phyloP scores from a whole-genome alignment of 2,329 filamentous ascomycete genomes.

The Periconia digitata region DNA sequence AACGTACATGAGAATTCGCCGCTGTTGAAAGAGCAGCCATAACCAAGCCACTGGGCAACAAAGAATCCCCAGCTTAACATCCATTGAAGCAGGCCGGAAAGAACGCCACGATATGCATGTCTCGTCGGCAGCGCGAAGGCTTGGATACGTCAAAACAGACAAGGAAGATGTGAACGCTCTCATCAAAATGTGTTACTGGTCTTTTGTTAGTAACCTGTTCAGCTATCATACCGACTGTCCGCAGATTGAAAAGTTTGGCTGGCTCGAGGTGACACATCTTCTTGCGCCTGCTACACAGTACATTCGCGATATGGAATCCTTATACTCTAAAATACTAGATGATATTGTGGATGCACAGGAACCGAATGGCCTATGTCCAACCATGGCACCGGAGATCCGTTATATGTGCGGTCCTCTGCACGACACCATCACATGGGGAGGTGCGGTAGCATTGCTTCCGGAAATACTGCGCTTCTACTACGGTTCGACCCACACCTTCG shows the following conservation, averaged over 20 bases:
- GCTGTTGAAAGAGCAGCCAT: constrained; percentile 34
- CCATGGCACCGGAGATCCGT: constrained; percentile 51
- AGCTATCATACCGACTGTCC: constrained; percentile 49
- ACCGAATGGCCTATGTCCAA: constrained; percentile 48
- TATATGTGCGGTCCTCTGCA: constrained; percentile 55
- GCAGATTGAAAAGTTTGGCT: constrained; percentile 49
- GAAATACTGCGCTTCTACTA: constrained; percentile 47
- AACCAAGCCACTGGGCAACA: constrained; percentile 44
- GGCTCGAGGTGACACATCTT: constrained; percentile 52
- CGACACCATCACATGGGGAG: constrained; percentile 51
- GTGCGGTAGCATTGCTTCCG: constrained; percentile 36
- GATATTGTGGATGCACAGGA: constrained; percentile 53
- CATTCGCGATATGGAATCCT: constrained; percentile 49
- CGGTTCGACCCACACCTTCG: constrained; percentile 41
- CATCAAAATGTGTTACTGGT: constrained; percentile 50
- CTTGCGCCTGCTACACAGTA: constrained; percentile 51
- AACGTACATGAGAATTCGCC: constrained; percentile 24
- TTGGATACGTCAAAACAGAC: constrained; percentile 44
- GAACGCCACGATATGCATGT: constrained; percentile 50
- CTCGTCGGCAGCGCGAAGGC: constrained; percentile 42
- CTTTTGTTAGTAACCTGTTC: constrained; percentile 39
- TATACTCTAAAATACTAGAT: constrained; percentile 52
- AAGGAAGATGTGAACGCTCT: constrained; percentile 47
- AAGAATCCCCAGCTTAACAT: constrained; percentile 44
- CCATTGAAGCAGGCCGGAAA: constrained; percentile 61